These are phyloP conservation scores for Lolium perenne DNA, from an alignment of 176 grass and related monocot genomes.

Conservation along the genomic window DNA sequence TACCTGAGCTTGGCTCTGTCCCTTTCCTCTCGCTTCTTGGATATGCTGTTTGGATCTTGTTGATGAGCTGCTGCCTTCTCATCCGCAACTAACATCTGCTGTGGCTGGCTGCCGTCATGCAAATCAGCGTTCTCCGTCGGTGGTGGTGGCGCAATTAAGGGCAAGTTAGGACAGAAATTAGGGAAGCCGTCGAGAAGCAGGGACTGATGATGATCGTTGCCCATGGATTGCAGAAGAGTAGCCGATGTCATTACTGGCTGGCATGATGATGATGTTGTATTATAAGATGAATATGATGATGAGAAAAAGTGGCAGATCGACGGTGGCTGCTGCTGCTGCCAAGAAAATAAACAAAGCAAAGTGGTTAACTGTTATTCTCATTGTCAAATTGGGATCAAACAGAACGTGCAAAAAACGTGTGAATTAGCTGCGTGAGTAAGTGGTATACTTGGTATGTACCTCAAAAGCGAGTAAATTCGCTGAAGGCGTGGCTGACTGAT, in stretches of 20 bases:
- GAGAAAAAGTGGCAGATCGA: slow-evolving; percentile 5
- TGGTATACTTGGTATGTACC: background rate
- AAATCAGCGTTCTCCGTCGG: background rate
- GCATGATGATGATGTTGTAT: background rate
- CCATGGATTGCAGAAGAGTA: slow-evolving; percentile 24
- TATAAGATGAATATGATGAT: slow-evolving; percentile 24
- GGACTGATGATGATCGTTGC: slow-evolving; percentile 1
- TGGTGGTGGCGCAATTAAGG: background rate
- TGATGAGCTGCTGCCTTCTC: background rate
- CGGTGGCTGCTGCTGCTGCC: background rate
- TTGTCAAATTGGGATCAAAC: background rate
- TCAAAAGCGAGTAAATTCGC: background rate
- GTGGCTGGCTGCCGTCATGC: background rate
- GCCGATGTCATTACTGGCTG: slow-evolving; percentile 17
- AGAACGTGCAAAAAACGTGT: background rate
- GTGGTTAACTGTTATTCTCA: background rate
- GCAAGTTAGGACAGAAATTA: background rate
- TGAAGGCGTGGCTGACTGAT: background rate
- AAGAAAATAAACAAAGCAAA: slow-evolving; percentile 3
- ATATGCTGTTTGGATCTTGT: background rate
- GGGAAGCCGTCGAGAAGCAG: slow-evolving; percentile 32
- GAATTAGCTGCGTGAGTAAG: background rate
- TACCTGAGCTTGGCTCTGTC: slow-evolving; percentile 57
- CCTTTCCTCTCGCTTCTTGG: slow-evolving; percentile 47
- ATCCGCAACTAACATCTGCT: background rate